phyloP scores from a whole-genome alignment of 495 filamentous ascomycete genomes.

The Xylaria castorea region DNA sequence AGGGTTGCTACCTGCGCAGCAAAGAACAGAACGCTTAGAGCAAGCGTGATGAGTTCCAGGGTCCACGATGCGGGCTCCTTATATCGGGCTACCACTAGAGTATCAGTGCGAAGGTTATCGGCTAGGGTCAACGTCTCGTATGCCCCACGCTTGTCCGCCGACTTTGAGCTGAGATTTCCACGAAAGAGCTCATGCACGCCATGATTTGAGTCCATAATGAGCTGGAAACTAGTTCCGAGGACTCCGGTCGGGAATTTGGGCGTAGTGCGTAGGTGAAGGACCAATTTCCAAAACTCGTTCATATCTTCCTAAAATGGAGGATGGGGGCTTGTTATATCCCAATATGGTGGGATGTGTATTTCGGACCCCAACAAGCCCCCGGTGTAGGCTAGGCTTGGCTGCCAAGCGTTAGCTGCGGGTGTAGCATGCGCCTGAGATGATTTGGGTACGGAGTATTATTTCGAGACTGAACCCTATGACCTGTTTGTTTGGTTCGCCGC shows the following conservation, averaged over 20 bases:
- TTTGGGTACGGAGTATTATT: neutral
- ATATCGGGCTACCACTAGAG: neutral
- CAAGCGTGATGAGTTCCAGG: neutral
- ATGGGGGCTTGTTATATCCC: neutral
- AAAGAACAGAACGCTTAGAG: slow-evolving; percentile 1
- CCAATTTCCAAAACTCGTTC: neutral
- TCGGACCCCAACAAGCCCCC: neutral
- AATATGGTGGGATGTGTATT: neutral
- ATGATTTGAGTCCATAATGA: neutral
- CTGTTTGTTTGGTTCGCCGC: neutral
- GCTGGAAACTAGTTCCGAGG: too few relatives aligned
- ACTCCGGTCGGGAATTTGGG: neutral
- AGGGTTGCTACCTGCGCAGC: neutral
- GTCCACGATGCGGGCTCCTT: slow-evolving; percentile 6
- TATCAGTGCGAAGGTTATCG: neutral
- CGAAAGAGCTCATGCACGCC: neutral
- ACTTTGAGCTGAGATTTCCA: neutral
- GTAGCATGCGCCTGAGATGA: neutral
- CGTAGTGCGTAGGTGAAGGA: neutral
- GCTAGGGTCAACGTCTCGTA: neutral
- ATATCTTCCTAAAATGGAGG: neutral
- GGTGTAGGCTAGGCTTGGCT: neutral
- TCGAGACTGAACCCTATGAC: neutral
- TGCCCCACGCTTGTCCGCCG: neutral
- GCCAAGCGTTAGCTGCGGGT: neutral